Evolutionary conservation across 495 filamentous ascomycete species (phyloP), one percentile per base, ranked within the genome.

Genomic region (Neurospora sp.): DNA sequence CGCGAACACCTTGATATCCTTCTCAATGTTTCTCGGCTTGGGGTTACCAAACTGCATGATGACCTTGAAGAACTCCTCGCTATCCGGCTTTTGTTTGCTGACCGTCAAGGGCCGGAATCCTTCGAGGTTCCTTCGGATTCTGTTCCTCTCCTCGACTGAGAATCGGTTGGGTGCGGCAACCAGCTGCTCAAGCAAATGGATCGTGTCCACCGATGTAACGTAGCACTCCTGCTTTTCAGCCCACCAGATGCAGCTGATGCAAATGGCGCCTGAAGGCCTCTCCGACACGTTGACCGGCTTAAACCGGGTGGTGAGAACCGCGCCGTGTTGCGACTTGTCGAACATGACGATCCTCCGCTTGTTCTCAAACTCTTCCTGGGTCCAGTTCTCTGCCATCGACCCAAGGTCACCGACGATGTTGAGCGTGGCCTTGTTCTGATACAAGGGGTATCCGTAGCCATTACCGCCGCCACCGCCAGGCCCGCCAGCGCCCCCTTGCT

Each of bases 1-100:
- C 12, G 93, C 90, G 79, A 98, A 99, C 7, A 98, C 96, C 81
- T 99, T 99, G 76, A 99, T 93, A 77, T 97, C 94, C 83, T 99
- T 99, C 85, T 98, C 96, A 76, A 99, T 99, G 76, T 97, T 97
- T 48, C 96, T 87, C 7, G 96, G 96, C 84, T 98, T 98, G 3
- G 96, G 96, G 35, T 89, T 91, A 12, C 93, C 92, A 79, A 98
- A 97, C n/a, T 89, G 91, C 96, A 99, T 98, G 82, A 99, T 98
- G 74, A 98, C 84, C 83, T 97, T 97, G 89, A 98, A 98, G 83
- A 98, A 98, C 59, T 94, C 92, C 80, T 97, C 94, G 77, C 91
- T 96, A 61, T 98, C 95, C 2, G 88, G 77, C 82, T 97, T 97
- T 71, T 89, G 88, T 79, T 99, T 99, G 42, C 93, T 97, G 16